These are phyloP conservation scores for Erodium trifolium DNA, from an alignment of 441 rosid species.

Conservation along the genomic window DNA sequence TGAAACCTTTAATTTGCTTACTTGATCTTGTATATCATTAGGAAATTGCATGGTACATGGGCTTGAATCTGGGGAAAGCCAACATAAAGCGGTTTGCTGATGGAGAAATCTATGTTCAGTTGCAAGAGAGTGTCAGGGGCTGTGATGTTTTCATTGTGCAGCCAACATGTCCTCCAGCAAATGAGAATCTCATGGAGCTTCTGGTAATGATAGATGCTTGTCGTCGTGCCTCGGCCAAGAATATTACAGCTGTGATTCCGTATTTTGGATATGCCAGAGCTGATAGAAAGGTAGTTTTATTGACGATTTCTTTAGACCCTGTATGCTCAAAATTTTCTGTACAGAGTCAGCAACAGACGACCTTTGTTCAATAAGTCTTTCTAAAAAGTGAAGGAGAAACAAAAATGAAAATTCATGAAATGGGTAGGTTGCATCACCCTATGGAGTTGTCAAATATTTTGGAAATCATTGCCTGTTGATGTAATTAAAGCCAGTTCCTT, in stretches of 20 bases:
- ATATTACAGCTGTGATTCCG: constrained; percentile 61
- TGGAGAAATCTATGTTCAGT: constrained; percentile 61
- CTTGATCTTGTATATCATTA: constrained; percentile 8
- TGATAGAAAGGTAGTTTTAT: constrained; percentile 48
- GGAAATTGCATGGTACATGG: constrained; percentile 80
- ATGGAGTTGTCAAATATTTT: neutral
- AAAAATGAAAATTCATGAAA: neutral
- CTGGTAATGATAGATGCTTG: constrained; percentile 70
- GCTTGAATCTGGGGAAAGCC: constrained; percentile 53
- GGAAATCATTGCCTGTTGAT: neutral
- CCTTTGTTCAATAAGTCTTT: neutral
- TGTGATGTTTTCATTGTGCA: constrained; percentile 63
- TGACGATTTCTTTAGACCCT: neutral
- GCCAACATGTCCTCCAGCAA: constrained; percentile 66
- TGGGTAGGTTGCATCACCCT: neutral
- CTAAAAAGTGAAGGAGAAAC: neutral
- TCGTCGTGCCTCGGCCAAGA: constrained; percentile 66
- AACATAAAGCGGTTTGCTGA: constrained; percentile 66
- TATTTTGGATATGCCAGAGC: constrained; percentile 78
- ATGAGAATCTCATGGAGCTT: constrained; percentile 72
- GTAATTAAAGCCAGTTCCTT: neutral
- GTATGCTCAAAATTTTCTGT: neutral
- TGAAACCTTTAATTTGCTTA: constrained; percentile 10
- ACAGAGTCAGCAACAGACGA: neutral
- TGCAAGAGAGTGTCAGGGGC: constrained; percentile 71